Evolutionary conservation across 2,329 filamentous ascomycete species (phyloP), one percentile per base, ranked within the genome.

Genomic region (Plectosphaerella plurivora): DNA sequence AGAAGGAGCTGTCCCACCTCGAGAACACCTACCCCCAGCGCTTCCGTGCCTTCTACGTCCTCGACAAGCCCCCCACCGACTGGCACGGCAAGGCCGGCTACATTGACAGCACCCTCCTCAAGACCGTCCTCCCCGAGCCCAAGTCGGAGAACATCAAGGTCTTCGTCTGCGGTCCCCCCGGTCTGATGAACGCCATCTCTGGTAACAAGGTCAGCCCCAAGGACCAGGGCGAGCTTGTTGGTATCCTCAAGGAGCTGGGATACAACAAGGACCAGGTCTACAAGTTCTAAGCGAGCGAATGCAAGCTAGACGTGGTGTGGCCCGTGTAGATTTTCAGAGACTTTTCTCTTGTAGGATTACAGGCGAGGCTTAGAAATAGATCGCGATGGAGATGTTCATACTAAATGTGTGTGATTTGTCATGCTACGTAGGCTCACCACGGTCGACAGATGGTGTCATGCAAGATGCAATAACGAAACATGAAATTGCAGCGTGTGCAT

Each of bases 1-100:
- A 91, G 80, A 81, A 83, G 63, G 90, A 99, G 76, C 83, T 93
- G 51, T 79, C 88, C 53, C 76, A 91, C 56, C 82, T 99, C 53
- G 94, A 97, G 79, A 96, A 97, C 79, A 91, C 88, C 48, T 96
- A 92, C 77, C 94, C 94, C 16, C 89, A 91, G 73, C 88, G 92
- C 59, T 97, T 99, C 87, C 86, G 89, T 63, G 91, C 89, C 53
- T 97, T 97, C 75, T 97, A 97, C 75, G 82, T 92, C 50, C 81
- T 99, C 37, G 90, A 96, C 76, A 89, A 93, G 65, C 89, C 83
- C 47, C 88, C 88, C 47, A 82, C 89, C 75, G 79, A 79, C 54
- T 96, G 91, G 91, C 71, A 73, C 51, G 88, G 89, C 60, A 83
- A 79, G 64, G 89, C 85, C 70, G 94, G 94, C 57, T 87, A 78